Evolutionary conservation across 2,329 filamentous ascomycete species (phyloP).

Genomic region (Atkinsonella texensis): DNA sequence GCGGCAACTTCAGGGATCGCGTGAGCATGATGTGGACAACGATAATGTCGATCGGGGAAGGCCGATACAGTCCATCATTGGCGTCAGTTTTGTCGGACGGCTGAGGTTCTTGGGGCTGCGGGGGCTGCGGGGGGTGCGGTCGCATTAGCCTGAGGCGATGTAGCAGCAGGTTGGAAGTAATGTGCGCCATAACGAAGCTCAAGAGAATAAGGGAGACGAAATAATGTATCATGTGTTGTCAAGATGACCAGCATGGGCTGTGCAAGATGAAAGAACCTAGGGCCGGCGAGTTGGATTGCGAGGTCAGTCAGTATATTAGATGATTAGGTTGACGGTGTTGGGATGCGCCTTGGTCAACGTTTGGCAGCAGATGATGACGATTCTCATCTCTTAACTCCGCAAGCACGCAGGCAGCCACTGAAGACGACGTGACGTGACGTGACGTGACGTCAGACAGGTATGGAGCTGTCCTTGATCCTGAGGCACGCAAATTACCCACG

Average conservation of each 20-base stretch:
- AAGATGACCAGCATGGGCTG: neutral
- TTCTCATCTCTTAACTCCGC: no score
- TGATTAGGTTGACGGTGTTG: no score
- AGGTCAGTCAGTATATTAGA: no score
- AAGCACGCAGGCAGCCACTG: no score
- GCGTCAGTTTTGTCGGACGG: constrained; percentile 5
- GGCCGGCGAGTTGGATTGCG: no score
- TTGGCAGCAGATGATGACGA: no score
- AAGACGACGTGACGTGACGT: no score
- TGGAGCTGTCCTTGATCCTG: no score
- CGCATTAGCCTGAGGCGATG: constrained; percentile 7
- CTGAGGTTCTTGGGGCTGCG: neutral
- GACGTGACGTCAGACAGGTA: no score
- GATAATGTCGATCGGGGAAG: constrained; percentile 36
- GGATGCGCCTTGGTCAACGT: no score
- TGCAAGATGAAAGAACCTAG: neutral
- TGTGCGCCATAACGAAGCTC: constrained; percentile 16
- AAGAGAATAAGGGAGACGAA: constrained; percentile 6
- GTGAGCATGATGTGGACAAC: constrained; percentile 36
- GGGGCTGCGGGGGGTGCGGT: neutral
- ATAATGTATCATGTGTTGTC: constrained; percentile 4
- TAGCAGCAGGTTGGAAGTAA: constrained; percentile 14
- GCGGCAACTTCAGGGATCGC: constrained; percentile 32
- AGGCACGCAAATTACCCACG: no score
- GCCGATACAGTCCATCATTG: constrained; percentile 15